Evolutionary conservation across 768 basidiomycete species (phyloP).

Genomic region (Neoboletus subvelutipes): DNA sequence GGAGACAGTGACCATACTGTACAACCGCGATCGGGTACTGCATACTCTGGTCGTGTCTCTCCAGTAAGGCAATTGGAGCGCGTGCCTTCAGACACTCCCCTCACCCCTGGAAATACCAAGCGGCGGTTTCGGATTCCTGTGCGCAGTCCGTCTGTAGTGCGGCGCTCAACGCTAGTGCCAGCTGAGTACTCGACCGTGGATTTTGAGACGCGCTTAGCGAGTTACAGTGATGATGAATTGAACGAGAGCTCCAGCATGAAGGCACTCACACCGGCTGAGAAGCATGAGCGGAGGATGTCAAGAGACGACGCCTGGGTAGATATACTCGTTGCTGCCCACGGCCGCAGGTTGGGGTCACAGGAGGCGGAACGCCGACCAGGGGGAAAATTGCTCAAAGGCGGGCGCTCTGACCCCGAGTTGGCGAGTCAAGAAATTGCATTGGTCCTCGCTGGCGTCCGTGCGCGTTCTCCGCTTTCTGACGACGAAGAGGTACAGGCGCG

Average conservation of each 20-base stretch:
- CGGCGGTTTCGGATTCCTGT: constrained; percentile 65
- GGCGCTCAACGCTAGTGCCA: constrained; percentile 54
- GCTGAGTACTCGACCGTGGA: constrained; percentile 82
- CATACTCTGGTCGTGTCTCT: constrained; percentile 14
- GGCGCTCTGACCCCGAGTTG: constrained; percentile 61
- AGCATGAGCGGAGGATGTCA: constrained; percentile 43
- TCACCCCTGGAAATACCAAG: constrained; percentile 28
- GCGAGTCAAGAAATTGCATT: constrained; percentile 72
- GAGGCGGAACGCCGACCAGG: constrained; percentile 43
- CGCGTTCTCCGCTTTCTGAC: constrained; percentile 38
- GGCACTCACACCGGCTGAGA: constrained; percentile 40
- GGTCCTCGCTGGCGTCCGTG: constrained; percentile 59
- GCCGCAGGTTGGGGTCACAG: constrained; percentile 53
- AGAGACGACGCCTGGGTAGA: constrained; percentile 86
- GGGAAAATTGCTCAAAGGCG: constrained; percentile 34
- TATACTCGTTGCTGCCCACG: constrained; percentile 67
- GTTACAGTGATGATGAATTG: constrained; percentile 50
- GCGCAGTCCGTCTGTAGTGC: constrained; percentile 50
- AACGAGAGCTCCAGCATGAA: constrained; percentile 42
- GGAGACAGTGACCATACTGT: constrained; percentile 34
- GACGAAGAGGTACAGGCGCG: constrained; percentile 37
- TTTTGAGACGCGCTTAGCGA: constrained; percentile 78
- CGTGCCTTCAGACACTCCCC: constrained; percentile 27
- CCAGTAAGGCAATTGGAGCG: constrained; percentile 27
- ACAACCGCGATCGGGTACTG: constrained; percentile 24